phyloP scores from a whole-genome alignment of 306 rosid genomes.

The Prunus mira region DNA sequence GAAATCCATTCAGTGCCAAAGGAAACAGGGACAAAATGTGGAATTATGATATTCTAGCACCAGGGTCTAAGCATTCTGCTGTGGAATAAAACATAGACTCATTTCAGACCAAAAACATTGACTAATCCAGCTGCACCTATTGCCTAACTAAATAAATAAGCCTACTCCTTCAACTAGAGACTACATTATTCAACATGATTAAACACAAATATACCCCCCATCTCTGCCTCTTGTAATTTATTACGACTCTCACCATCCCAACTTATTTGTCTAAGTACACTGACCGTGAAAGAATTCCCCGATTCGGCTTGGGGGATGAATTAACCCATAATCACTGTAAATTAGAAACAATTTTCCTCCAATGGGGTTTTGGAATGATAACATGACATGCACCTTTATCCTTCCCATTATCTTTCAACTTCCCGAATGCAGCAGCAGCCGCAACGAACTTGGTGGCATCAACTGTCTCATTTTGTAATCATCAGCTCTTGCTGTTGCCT shows the following conservation, averaged over 20 bases:
- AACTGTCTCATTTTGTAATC: constrained; percentile 2
- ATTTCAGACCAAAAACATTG: constrained; percentile 15
- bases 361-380: constrained; percentile 13
- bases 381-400: constrained; percentile 3
- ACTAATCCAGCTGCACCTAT: constrained; percentile 42
- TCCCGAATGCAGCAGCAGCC: constrained; percentile 35
- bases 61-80: constrained; percentile 27
- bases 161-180: constrained; percentile 33
- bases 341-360: constrained; percentile 24
- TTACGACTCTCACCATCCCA: constrained; percentile 26
- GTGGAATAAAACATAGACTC: constrained; percentile 24
- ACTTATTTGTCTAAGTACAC: constrained; percentile 34
- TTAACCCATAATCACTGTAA: constrained; percentile 25
- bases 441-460: not conserved
- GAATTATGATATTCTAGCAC: constrained; percentile 9
- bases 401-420: constrained; percentile 21
- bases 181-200: constrained; percentile 36
- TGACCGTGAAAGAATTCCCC: constrained; percentile 38
- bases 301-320: constrained; percentile 33
- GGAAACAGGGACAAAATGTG: not conserved
- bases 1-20: not conserved
- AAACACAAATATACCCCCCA: constrained; percentile 30
- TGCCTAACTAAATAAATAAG: constrained; percentile 26
- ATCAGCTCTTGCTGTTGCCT: constrained; percentile 34
- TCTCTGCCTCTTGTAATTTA: constrained; percentile 35